Conservation (phyloP, 169 alveolate species). For the Plasmodium ovale region DNA sequence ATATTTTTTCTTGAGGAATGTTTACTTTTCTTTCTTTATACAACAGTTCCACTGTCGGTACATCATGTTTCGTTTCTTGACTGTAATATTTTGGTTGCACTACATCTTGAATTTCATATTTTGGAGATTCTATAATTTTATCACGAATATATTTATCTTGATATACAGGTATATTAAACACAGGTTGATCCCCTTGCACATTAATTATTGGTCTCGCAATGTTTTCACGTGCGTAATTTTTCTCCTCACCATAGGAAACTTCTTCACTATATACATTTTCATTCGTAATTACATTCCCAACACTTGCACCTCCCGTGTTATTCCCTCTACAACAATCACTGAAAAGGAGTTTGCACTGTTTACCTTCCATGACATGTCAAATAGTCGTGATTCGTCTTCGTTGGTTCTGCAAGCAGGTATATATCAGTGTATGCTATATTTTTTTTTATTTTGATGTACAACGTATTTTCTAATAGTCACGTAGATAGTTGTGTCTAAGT, state of each 20-base stretch:
- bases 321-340: slow-evolving; percentile 51
- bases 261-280: slow-evolving; percentile 56
- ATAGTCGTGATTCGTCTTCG: not conserved
- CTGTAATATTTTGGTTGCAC: slow-evolving; percentile 86
- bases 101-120: slow-evolving; percentile 85
- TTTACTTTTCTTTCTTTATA: slow-evolving; percentile 84
- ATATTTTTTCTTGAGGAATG: slow-evolving; percentile 79
- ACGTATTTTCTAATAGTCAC: not conserved
- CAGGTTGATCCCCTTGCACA: slow-evolving; percentile 89
- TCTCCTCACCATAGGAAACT: not conserved
- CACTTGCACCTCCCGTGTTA: not conserved
- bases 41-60: slow-evolving; percentile 86
- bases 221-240: slow-evolving; percentile 77
- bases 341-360: slow-evolving; percentile 31
- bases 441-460: not conserved
- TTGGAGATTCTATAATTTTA: slow-evolving; percentile 87
- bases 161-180: slow-evolving; percentile 88
- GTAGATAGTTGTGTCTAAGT: too few species aligned
- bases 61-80: slow-evolving; percentile 89
- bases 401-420: not conserved
- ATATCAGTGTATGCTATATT: not conserved
- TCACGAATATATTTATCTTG: slow-evolving; percentile 89
- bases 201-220: slow-evolving; percentile 83
- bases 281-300: not conserved
- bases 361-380: slow-evolving; percentile 14